Evolutionary conservation across 2,329 filamentous ascomycete species (phyloP), one percentile per base, ranked within the genome.

Genomic region (Emmonsia crescens): DNA sequence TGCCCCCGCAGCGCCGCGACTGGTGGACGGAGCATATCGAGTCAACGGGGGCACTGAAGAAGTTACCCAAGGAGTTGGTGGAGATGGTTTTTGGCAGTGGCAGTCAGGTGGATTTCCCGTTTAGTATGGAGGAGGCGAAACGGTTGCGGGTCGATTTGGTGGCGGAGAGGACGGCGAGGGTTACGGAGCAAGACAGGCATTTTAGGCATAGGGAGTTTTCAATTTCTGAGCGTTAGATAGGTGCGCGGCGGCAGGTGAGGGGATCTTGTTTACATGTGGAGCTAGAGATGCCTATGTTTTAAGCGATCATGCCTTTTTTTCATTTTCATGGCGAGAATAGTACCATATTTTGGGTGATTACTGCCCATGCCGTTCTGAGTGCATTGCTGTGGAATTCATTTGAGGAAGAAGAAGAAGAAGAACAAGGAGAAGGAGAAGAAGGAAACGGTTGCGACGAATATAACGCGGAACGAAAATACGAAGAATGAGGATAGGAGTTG

Each of bases 1-100:
- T 61, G 16, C 59, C 59, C 6, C 58, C 61, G 21, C 61, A 62
- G 59, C 58, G 44, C 6, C 58, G 59, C 6, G 61, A 60, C 14
- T 62, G 61, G 61, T 62, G 59, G 58, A 31, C 24, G 33, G 58
- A 57, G 38, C 55, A 57, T 42, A 14, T 51, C 6, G 56, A 60
- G 46, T n/a, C 21, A 8, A 57, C 42, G 12, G 48, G 40, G 42
- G 38, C 42, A 31, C n/a, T 61, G 29, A 58, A 52, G 27, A 48
- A 31, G 5, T 42, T 61, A 38, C 60, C 60, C 12, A 59, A 40
- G 49, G 57, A 60, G 42, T 57, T 62, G 36, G 36, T 48, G 48
- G 38, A 59, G 1, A 46, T 46, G 59, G 38, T 60, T 16, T 27
- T 60, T 3, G 49, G 40, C n/a, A 49, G n/a, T 27, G 49, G 40